Evolutionary conservation across 1,284 basidiomycete genomes (phyloP), one percentile per base, ranked within the genome.

Genomic region (Apiotrichum akiyoshidainum): DNA sequence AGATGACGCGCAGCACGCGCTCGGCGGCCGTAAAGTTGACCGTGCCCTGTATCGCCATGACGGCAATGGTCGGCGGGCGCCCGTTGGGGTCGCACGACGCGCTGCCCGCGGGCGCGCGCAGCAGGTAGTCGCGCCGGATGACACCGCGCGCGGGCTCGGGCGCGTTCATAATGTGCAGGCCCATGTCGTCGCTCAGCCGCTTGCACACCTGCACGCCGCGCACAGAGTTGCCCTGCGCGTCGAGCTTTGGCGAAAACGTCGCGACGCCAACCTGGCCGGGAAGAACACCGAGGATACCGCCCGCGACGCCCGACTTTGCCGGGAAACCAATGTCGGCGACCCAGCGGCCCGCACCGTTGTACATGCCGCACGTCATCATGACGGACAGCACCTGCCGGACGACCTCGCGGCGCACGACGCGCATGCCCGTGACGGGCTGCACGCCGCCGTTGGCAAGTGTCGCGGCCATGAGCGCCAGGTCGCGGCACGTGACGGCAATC

Each of bases 361-460:
- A 63, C 61, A 63, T 63, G 7, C 61, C 61, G 31, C 61, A 63
- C 31, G 58, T 58, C 50, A 63, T 49, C 58, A 63, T 60, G 53
- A 63, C 61, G 48, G 46, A 50, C 14, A 63, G 54, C 9, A 48
- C 46, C 50, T 60, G 61, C 40, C 54, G 53, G n/a, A 63, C 58
- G 48, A 60, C 56, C 21, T 59, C 46, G 39, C 42, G 55, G 35
- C 56, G 44, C 7, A 58, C 53, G 31, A 63, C 56, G 14, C 53
- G 53, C 40, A 56, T 19, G 21, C 56, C 55, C 5, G 61, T 63
- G n/a, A 63, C 42, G 22, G 61, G 61, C 56, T 63, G 61, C 19
- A 63, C 41, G 35, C 61, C 61, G 50, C 58, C 58, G 47, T 63
- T 63, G 12, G 58, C 50, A 3, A 63, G 51, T 31, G 58, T 60